These are phyloP conservation scores for Grosmannia serpens DNA, from an alignment of 2,329 filamentous ascomycete genomes.

Conservation along the genomic window DNA sequence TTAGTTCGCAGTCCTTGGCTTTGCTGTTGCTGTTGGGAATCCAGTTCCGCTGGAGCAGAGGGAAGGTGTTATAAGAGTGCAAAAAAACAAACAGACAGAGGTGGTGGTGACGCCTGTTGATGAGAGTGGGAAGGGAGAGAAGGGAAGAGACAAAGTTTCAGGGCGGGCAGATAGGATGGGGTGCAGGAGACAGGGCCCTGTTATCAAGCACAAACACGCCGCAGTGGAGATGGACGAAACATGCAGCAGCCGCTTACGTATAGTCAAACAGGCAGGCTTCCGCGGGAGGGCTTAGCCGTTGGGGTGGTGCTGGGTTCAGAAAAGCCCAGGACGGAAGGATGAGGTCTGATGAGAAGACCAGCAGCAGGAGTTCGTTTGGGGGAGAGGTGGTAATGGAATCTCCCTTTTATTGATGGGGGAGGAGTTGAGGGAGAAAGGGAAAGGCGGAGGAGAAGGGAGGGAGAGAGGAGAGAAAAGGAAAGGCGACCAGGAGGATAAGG, in stretches of 20 bases:
- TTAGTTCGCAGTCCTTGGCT: neutral
- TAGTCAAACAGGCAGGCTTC: neutral
- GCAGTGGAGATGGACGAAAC: neutral
- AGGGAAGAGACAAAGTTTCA: neutral
- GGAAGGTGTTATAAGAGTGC: no score
- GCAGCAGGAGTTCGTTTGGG: neutral
- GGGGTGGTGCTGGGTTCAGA: no score
- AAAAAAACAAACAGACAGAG: neutral
- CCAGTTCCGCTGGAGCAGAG: no score
- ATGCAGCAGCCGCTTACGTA: neutral
- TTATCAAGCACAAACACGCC: neutral
- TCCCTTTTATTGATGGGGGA: neutral
- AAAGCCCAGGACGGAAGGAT: neutral
- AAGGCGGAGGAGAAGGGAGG: slow-evolving; percentile 2
- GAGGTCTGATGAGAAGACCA: neutral
- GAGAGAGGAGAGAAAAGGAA: slow-evolving; percentile 3
- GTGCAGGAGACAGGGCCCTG: neutral
- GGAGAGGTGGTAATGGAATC: neutral
- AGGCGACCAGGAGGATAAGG: neutral
- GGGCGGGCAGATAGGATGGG: neutral
- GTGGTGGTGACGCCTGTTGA: neutral
- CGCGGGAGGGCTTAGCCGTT: neutral
- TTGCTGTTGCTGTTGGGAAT: neutral
- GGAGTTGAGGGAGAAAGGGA: neutral
- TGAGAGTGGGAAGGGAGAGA: neutral